phyloP scores from a whole-genome alignment of 164 flowering plant species.

The Akebia trifoliata region DNA sequence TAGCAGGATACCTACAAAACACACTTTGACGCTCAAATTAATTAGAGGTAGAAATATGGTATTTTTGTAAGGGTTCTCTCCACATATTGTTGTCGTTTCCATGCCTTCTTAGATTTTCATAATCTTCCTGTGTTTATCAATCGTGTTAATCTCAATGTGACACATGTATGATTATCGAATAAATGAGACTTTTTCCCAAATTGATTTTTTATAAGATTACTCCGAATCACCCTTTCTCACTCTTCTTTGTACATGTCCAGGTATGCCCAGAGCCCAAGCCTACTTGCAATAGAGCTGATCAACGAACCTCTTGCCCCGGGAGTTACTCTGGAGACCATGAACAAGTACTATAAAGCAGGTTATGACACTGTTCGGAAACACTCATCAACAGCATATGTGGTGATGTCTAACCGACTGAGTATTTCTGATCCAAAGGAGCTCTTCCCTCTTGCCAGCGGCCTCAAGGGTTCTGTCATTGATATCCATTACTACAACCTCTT shows the following conservation, averaged over 20 bases:
- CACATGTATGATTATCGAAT: no score
- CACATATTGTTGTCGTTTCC: no score
- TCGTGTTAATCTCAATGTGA: no score
- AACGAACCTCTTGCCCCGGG: conserved; percentile 62
- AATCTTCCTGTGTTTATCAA: not conserved
- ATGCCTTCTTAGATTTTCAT: no score
- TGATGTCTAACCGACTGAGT: conserved; percentile 44
- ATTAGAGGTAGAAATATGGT: no score
- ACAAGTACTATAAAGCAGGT: conserved; percentile 53
- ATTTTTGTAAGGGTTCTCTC: no score
- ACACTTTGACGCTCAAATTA: no score
- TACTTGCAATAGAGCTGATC: conserved; percentile 56
- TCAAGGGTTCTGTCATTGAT: conserved; percentile 43
- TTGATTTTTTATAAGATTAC: no score
- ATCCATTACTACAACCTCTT: conserved; percentile 63
- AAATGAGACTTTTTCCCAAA: no score
- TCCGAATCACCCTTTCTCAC: no score
- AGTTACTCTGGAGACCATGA: conserved; percentile 34
- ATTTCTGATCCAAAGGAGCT: conserved; percentile 40
- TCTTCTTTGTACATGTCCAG: conserved; percentile 19
- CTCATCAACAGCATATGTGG: conserved; percentile 43
- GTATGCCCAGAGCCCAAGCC: conserved; percentile 48
- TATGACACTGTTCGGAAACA: conserved; percentile 53
- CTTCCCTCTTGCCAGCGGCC: conserved; percentile 41
- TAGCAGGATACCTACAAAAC: no score